Base-by-base conservation (phyloP, 2,329 filamentous ascomycete genomes). In the Pseudodiploospora longispora region DNA sequence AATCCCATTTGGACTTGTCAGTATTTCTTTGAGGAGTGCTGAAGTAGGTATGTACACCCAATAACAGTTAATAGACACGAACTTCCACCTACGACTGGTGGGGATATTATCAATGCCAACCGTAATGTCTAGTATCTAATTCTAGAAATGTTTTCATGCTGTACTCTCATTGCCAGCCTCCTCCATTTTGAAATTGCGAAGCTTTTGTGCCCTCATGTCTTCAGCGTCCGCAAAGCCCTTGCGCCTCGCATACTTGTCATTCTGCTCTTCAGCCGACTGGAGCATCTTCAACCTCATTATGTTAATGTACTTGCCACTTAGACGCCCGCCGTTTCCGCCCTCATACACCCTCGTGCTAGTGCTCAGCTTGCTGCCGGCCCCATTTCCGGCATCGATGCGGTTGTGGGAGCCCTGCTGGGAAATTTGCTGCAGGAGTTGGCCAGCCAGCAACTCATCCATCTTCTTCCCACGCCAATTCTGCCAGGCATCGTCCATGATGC, bases 371-470 rank as follows among this genome's bases (percentile, higher is more conserved):
- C 58, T 33, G 46, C 42, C 42, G 36, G 33, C 77, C 74, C 47
- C 65, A 68, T 45, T 64, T 67, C 38, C 72, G 67, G 27, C 40
- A 46, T 12, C 40, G 39, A 36, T 31, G 8, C 33, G 19, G 42
- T 8, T 32, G 40, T 4, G 10, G 4, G 34, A 46, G 29, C 66
- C 66, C 52, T 73, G 70, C 2, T 50, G 55, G 28, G 72, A 65
- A 6, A 79, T 66, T 37, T 83, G 65, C 55, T 86, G 78, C 47
- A 97, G 69, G 41, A 98, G 67, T 53, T 80, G 78, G 47, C 78
- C 82, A 0, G 87, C 81, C 44, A 98, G 71, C 42, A 95, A 70
- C 71, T 97, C 93, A 57, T 97, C 89, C 53, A 97, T 86, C 71
- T 95, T 95, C 43, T 78, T 74, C 58, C 82, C 78, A 47, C 87